Base-by-base conservation (phyloP, 2,329 filamentous ascomycete genomes). In the Fusarium sp. region DNA sequence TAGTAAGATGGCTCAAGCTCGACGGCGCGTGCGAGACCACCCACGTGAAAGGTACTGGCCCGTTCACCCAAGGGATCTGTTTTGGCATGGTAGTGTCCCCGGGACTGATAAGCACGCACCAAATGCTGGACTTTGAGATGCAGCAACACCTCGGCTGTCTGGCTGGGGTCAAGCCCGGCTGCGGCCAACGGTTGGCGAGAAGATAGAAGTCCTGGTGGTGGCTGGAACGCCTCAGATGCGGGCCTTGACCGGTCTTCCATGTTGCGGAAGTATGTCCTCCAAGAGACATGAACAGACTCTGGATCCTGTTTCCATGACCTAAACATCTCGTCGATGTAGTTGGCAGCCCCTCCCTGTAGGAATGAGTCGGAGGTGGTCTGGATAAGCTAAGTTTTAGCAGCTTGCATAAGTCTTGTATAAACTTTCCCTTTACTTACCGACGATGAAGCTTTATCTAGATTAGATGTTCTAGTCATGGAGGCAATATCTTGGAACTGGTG, bases 321-420 rank as follows among this genome's bases (percentile, higher is more conserved):
- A 85, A 98, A 98, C 96, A 99, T 98, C 87, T 98, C 96, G 84
- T 99, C 96, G 82, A 98, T 94, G 86, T 99, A 99, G 86, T 97
- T 97, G 84, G 96, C 96, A 63, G 95, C 95, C 86, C 94, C 97
- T 74, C 96, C 96, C 74, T 94, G 94, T 68, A 98, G 90, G 88
- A 98, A 99, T 6, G 72, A 71, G 30, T 74, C 72, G 30, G 48
- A 13, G 7, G 4, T 36, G 11, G 4, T 51, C 48, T 51, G 11
- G 18, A 5, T n/a, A 6, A 36, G 14, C 22, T 36, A n/a, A 36
- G 6, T n/a, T 11, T 18, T 51, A 51, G 48, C 48, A 35, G 8
- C 30, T 51, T 32, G 24, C 9, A 24, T 24, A 35, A 51, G 6
- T 26, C 30, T 20, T 20, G 11, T 17, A 6, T 13, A 10, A 11